Evolutionary conservation across 2,329 filamentous ascomycete species (phyloP).

Genomic region (Lithohypha guttulata): DNA sequence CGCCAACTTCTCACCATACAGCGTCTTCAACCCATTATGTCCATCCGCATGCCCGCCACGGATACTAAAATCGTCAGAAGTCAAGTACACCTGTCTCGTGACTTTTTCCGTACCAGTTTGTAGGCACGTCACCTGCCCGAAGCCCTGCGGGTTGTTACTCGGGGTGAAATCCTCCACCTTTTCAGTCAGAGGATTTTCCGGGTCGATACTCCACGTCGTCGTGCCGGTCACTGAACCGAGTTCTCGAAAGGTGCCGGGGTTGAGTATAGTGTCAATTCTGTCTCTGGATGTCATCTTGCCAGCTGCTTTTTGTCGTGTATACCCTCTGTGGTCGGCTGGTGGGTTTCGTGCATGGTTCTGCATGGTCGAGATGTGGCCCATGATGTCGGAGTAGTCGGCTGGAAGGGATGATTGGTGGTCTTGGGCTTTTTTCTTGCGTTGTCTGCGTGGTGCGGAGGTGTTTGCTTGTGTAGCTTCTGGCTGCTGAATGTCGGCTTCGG

Average conservation of each 20-base stretch:
- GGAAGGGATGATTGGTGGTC: constrained; percentile 31
- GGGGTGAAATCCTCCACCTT: constrained; percentile 44
- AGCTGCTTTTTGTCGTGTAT: constrained; percentile 51
- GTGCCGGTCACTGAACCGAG: constrained; percentile 51
- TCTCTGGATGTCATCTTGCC: constrained; percentile 58
- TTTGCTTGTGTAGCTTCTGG: background rate
- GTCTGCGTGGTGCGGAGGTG: background rate
- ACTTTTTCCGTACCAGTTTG: constrained; percentile 6
- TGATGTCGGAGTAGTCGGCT: constrained; percentile 52
- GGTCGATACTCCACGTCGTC: constrained; percentile 39
- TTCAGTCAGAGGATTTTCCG: constrained; percentile 32
- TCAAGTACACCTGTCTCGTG: constrained; percentile 47
- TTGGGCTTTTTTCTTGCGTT: constrained; percentile 4
- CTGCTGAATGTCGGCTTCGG: constrained; percentile 10
- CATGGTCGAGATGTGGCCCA: constrained; percentile 45
- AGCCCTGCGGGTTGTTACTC: constrained; percentile 53
- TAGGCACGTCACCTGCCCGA: constrained; percentile 35
- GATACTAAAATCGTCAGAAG: constrained; percentile 54
- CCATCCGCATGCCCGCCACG: constrained; percentile 56
- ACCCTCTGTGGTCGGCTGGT: constrained; percentile 44
- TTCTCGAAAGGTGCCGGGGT: constrained; percentile 46
- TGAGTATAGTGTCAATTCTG: constrained; percentile 48
- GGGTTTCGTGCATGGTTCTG: constrained; percentile 45
- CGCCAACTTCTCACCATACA: constrained; percentile 51
- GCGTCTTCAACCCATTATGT: constrained; percentile 44